Evolutionary conservation across 352 stramenopile genomes (phyloP).

Genomic region (Pythium biforme): DNA sequence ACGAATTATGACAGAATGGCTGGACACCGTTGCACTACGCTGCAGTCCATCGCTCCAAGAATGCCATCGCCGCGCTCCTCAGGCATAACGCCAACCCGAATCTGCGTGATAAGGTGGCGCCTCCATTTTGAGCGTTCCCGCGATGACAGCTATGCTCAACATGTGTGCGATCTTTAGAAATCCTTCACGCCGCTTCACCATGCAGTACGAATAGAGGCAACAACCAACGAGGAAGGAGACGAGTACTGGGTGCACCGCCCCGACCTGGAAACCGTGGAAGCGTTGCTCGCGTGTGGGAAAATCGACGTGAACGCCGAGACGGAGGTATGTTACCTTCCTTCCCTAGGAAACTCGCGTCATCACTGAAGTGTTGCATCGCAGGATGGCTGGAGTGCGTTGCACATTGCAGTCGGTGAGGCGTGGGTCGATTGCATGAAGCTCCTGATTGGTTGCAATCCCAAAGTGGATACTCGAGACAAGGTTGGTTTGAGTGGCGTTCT

Average conservation of each 20-base stretch:
- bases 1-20: slow-evolving; percentile 6
- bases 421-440: slow-evolving; percentile 7
- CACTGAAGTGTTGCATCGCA: neutral
- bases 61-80: slow-evolving; percentile 4
- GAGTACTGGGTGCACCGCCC: no score
- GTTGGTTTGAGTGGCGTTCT: slow-evolving; percentile 4
- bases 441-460: neutral
- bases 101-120: slow-evolving; percentile 8
- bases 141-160: slow-evolving; percentile 4
- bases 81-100: slow-evolving; percentile 11
- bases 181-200: slow-evolving; percentile 3
- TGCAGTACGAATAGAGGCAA: no score
- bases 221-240: no score
- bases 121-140: neutral
- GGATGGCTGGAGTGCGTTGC: slow-evolving; percentile 9
- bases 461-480: slow-evolving; percentile 8
- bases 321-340: slow-evolving; percentile 2
- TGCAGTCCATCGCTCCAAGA: neutral
- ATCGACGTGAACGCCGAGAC: slow-evolving; percentile 11
- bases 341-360: neutral
- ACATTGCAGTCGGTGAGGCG: neutral
- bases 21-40: slow-evolving; percentile 13
- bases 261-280: slow-evolving; percentile 6
- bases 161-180: slow-evolving; percentile 5
- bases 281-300: slow-evolving; percentile 1